Evolutionary conservation across 1,284 basidiomycete species (phyloP).

Genomic region (Bondarzewia mesenterica): DNA sequence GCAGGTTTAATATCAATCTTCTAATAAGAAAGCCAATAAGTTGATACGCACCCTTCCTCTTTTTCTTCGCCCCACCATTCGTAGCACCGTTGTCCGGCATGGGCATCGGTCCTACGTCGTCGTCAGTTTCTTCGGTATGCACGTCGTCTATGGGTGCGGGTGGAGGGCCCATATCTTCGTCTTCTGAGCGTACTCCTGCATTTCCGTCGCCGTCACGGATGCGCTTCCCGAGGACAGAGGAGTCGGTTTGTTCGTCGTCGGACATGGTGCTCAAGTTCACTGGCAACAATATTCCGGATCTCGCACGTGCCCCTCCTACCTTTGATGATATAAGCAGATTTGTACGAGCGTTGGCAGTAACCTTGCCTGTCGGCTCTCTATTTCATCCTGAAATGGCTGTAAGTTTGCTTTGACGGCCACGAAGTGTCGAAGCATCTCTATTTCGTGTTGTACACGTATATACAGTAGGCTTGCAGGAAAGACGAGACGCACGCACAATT

Average conservation of each 20-base stretch:
- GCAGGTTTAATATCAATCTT: background rate
- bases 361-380: no score
- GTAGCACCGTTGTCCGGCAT: constrained; percentile 38
- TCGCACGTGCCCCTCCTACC: no score
- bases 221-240: constrained; percentile 58
- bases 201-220: constrained; percentile 32
- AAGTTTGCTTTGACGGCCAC: no score
- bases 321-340: no score
- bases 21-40: constrained; percentile 20
- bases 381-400: no score
- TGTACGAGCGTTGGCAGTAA: no score
- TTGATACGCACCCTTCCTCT: constrained; percentile 52
- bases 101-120: constrained; percentile 74
- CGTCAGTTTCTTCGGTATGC: constrained; percentile 32
- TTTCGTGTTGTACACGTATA: no score
- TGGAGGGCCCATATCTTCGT: constrained; percentile 11
- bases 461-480: no score
- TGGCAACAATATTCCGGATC: no score
- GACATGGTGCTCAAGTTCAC: constrained; percentile 2
- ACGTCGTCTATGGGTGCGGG: constrained; percentile 21
- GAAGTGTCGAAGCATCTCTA: no score
- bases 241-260: constrained; percentile 27
- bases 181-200: constrained; percentile 15
- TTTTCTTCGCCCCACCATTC: constrained; percentile 47
- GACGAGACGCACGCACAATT: no score